Evolutionary conservation across 2,329 filamentous ascomycete genomes (phyloP), one percentile per base, ranked within the genome.

Genomic region (Calycina herbarum): DNA sequence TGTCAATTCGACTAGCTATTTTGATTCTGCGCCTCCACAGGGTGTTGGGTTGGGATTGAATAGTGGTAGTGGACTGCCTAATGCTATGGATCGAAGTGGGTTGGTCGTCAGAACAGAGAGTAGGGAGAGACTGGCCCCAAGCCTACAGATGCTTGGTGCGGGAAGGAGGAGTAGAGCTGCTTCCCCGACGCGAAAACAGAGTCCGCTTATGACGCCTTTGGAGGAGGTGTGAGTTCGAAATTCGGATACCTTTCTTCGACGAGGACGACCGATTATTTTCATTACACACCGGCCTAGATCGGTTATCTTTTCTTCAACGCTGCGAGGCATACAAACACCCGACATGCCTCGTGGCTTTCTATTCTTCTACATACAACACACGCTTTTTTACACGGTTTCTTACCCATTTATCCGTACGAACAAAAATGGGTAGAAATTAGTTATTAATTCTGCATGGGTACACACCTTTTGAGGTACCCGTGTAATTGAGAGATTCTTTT

Each of bases 41-140:
- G 56, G 66, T 24, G 62, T 73, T 20, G 73, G 72, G 5, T 27
- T 75, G 54, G 72, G 74, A 17, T 63, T 73, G 56, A 72, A 65
- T 42, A 64, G 71, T 61, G 64, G 61, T 15, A 68, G 57, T 63
- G 63, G 58, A 11, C 45, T 68, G n/a, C 69, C 67, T 27, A 74
- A 73, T 62, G 82, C 82, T 5, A 82, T 89, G 73, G 86, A 89
- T 70, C 80, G 93, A 48, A 88, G 86, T 58, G 94, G 94, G 1
- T 77, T 97, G 69, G 88, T 92, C 63, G 86, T 93, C 2, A 82
- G 94, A 70, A 96, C 92, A 0, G 94, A 97, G 75, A 96, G 93
- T 75, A 83, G 93, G 62, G 95, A 98, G 75, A 84, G 92, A 65
- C 78, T 97, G 45, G 82, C 85, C 20, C 75, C 86, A 15, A 84